Conservation (phyloP, 345 rosid genomes). For the Citrus sinensis region DNA sequence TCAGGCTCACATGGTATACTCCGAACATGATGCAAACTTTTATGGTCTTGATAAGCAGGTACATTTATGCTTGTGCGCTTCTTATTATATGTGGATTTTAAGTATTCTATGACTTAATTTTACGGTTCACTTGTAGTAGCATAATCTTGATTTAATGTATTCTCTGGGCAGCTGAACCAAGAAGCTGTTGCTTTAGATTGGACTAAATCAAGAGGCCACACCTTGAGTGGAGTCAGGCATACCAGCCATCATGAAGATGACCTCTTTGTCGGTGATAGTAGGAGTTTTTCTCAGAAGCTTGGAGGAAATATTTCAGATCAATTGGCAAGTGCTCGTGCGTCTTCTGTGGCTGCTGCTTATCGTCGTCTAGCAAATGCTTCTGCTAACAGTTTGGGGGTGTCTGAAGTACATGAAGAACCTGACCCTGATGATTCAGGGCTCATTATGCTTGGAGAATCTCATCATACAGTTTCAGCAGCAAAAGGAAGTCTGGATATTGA, state of each 20-base stretch:
- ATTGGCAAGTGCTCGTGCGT: slow-evolving; percentile 60
- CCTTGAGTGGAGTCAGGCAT: slow-evolving; percentile 41
- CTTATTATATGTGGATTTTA: not conserved
- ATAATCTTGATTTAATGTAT: slow-evolving; percentile 3
- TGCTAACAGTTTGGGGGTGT: slow-evolving; percentile 16
- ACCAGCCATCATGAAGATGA: slow-evolving; percentile 41
- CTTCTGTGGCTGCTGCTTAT: slow-evolving; percentile 91
- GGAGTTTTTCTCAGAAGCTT: slow-evolving; percentile 44
- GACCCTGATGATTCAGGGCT: slow-evolving; percentile 55
- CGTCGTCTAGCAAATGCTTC: slow-evolving; percentile 43
- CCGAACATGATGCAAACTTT: slow-evolving; percentile 89
- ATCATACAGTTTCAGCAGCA: not conserved
- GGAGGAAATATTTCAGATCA: slow-evolving; percentile 60
- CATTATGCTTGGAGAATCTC: slow-evolving; percentile 15
- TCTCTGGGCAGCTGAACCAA: slow-evolving; percentile 61
- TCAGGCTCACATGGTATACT: slow-evolving; percentile 93
- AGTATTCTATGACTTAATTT: slow-evolving; percentile 2
- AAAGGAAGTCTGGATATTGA: slow-evolving; percentile 8
- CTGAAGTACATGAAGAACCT: slow-evolving; percentile 50
- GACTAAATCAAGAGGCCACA: slow-evolving; percentile 80
- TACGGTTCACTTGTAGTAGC: slow-evolving; percentile 1
- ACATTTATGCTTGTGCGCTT: slow-evolving; percentile 5
- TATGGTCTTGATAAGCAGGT: slow-evolving; percentile 86
- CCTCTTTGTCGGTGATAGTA: slow-evolving; percentile 24
- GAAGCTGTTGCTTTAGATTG: slow-evolving; percentile 87